Evolutionary conservation across 768 basidiomycete genomes (phyloP).

Genomic region (Mycena venus): DNA sequence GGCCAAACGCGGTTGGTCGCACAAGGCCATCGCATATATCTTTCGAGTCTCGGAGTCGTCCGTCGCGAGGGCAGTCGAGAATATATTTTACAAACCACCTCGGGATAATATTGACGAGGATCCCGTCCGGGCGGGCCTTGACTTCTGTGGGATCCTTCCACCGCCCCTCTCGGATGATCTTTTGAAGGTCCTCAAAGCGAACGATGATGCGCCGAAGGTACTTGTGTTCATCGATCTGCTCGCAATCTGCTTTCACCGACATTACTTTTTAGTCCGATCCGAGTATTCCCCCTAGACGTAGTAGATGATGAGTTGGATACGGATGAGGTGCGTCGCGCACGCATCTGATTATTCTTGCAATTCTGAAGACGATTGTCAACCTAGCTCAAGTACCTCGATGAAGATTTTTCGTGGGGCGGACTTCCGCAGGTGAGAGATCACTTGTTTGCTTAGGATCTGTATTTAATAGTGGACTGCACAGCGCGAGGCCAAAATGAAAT

Average conservation of each 20-base stretch:
- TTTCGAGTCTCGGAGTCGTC: neutral
- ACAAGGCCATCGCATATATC: neutral
- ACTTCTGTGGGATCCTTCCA: neutral
- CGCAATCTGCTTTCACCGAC: too few relatives aligned
- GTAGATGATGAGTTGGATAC: too few relatives aligned
- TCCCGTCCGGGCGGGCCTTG: neutral
- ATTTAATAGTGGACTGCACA: neutral
- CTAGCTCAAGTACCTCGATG: neutral
- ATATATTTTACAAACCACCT: neutral
- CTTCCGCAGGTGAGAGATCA: neutral
- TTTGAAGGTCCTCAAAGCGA: neutral
- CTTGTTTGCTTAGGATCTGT: neutral
- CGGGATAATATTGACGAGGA: conserved; percentile 2
- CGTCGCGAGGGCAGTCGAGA: neutral
- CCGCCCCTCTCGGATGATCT: neutral
- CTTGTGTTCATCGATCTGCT: neutral
- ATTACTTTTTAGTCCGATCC: too few relatives aligned
- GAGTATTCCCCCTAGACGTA: too few relatives aligned
- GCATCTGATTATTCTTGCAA: too few relatives aligned
- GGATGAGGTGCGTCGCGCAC: too few relatives aligned
- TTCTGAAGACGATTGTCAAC: too few relatives aligned
- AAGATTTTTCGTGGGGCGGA: neutral
- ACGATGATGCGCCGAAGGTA: neutral
- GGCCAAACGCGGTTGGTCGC: neutral
- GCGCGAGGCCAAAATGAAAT: neutral